Evolutionary conservation across 371 early-diverging fungal species (phyloP).

Genomic region (Mucor piriformis): DNA sequence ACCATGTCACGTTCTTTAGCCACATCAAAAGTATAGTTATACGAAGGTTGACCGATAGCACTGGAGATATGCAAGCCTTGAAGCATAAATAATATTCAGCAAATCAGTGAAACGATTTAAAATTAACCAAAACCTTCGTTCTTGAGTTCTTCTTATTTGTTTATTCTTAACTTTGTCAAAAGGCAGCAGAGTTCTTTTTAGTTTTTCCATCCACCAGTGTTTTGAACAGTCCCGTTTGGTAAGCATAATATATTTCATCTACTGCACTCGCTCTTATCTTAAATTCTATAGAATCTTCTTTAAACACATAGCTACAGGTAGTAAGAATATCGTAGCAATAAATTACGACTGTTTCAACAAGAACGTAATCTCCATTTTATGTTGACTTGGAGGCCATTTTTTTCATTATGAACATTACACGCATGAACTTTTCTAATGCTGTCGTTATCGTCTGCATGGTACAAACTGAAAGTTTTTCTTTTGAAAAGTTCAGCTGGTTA

Average conservation of each 20-base stretch:
- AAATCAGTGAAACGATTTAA: constrained; percentile 41
- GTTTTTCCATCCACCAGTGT: constrained; percentile 36
- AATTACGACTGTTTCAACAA: constrained; percentile 37
- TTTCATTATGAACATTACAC: constrained; percentile 46
- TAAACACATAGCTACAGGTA: constrained; percentile 29
- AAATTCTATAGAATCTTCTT: constrained; percentile 26
- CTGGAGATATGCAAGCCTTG: constrained; percentile 28
- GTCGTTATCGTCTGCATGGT: constrained; percentile 46
- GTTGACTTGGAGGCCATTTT: constrained; percentile 45
- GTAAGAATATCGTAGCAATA: constrained; percentile 43
- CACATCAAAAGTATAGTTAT: constrained; percentile 27
- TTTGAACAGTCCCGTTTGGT: constrained; percentile 32
- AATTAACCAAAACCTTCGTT: constrained; percentile 38
- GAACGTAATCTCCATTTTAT: constrained; percentile 33
- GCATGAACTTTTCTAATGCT: constrained; percentile 23
- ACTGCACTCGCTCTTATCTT: constrained; percentile 40
- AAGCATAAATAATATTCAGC: constrained; percentile 31
- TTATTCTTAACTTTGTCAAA: neutral
- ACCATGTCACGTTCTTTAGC: constrained; percentile 33
- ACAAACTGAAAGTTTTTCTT: constrained; percentile 41
- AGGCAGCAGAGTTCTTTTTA: constrained; percentile 3
- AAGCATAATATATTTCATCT: constrained; percentile 30
- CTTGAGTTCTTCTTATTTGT: constrained; percentile 1
- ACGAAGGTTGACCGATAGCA: constrained; percentile 28
- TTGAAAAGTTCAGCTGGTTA: constrained; percentile 56